Conservation (phyloP, 1,284 basidiomycete genomes). For the Moniliophthora roreri region DNA sequence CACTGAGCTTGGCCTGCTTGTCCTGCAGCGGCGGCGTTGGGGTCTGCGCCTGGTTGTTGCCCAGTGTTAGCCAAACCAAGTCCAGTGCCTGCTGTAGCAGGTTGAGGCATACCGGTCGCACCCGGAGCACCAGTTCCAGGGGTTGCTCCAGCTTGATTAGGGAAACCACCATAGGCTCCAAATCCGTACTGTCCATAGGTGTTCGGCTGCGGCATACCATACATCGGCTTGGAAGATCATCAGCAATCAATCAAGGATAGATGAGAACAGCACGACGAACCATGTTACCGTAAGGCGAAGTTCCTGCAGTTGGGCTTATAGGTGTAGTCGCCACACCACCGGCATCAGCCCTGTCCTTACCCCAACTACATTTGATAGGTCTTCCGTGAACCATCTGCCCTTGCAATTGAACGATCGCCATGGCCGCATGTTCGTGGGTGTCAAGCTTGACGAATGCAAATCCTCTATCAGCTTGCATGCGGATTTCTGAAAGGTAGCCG, state of each 20-base stretch:
- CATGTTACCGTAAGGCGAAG: slow-evolving; percentile 73
- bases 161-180: slow-evolving; percentile 70
- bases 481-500: slow-evolving; percentile 96
- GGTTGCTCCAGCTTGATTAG: slow-evolving; percentile 50
- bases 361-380: slow-evolving; percentile 98
- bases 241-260: slow-evolving; percentile 4
- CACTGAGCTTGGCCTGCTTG: slow-evolving; percentile 70
- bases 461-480: slow-evolving; percentile 97
- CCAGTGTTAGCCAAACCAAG: slow-evolving; percentile 53
- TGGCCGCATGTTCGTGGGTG: slow-evolving; percentile 95
- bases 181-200: slow-evolving; percentile 81
- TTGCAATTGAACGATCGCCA: slow-evolving; percentile 94
- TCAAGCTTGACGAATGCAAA: slow-evolving; percentile 99
- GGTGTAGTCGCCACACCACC: slow-evolving; percentile 58
- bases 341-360: slow-evolving; percentile 83
- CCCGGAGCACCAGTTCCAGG: slow-evolving; percentile 51
- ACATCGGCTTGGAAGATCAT: slow-evolving; percentile 62
- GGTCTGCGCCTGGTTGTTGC: slow-evolving; percentile 58
- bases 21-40: slow-evolving; percentile 44
- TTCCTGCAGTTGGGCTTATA: slow-evolving; percentile 65
- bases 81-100: slow-evolving; percentile 49
- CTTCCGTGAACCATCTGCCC: slow-evolving; percentile 95
- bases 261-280: slow-evolving; percentile 38
- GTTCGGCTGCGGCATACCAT: slow-evolving; percentile 81
- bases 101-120: slow-evolving; percentile 69